Evolutionary conservation across 441 rosid species (phyloP), one percentile per base, ranked within the genome.

Genomic region (Manihot esculenta): DNA sequence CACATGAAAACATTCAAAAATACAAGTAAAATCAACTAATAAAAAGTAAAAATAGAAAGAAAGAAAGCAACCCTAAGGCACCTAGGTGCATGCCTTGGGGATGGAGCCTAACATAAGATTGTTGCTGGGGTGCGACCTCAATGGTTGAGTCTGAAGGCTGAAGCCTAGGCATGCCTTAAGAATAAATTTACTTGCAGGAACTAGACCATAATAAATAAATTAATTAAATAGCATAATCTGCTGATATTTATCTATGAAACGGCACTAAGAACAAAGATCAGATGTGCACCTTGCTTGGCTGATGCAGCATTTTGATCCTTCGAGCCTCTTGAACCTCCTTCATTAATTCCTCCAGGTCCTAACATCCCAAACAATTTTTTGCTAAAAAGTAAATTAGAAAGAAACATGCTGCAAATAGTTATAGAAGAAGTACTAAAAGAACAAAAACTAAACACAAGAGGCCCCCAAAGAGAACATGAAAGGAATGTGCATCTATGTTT

Each of bases 301-400:
- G 97, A 84, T 95, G 99, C 80, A 95, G 83, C 98, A 95, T 91
- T 85, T 88, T 91, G 83, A 93, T 95, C 75, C 98, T 86, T 79
- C 99, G 87, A 80, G 99, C 98, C 79, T 93, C 96, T 84, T 95
- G 99, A 85, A 95, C 99, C 82, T 93, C 98, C 81, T 89, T 89
- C 98, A 93, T 86, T 79, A 95, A 81, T 75, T 87, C 94, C 68
- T 91, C 97, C 75, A 89, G 45, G 81, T 95, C 99, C 99, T 95
- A 77, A 76, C 53, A 79, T 49, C 64, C 66, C 68, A 71, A 10
- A 42, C 23, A 64, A 68, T 44, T 10, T 44, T 21, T 12, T 23
- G 38, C 0, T n/a, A 61, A 51, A 33, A 33, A 4, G 54, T 10
- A 24, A 21, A 38, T 55, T 26, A 45, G 14, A 33, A 17, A 66